phyloP scores from a whole-genome alignment of 768 basidiomycete species.

The Boletellus sp. region DNA sequence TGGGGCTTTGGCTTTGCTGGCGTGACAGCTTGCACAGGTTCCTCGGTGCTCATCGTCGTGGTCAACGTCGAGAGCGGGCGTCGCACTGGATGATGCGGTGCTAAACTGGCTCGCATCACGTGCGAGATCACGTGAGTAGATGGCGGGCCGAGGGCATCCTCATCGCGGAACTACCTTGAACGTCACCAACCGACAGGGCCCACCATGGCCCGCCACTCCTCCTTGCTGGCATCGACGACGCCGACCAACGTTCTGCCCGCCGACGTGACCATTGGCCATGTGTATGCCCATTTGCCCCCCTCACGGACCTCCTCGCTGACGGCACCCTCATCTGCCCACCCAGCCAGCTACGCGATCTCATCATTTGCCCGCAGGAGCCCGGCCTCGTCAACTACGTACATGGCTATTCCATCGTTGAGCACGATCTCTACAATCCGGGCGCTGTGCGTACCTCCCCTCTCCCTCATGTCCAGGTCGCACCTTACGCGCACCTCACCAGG shows the following conservation, averaged over 20 bases:
- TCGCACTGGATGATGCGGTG: background rate
- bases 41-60: slow-evolving; percentile 32
- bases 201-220: slow-evolving; percentile 46
- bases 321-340: slow-evolving; percentile 1
- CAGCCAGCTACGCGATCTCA: slow-evolving; percentile 76
- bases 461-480: slow-evolving; percentile 14
- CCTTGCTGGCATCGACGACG: slow-evolving; percentile 40
- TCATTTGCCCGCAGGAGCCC: slow-evolving; percentile 66
- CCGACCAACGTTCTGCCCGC: slow-evolving; percentile 43
- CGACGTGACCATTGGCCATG: slow-evolving; percentile 55
- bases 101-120: slow-evolving; percentile 12
- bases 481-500: slow-evolving; percentile 29
- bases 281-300: slow-evolving; percentile 41
- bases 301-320: background rate
- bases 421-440: slow-evolving; percentile 48
- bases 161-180: background rate
- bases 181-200: slow-evolving; percentile 10
- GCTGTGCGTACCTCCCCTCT: slow-evolving; percentile 36
- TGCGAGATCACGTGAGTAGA: slow-evolving; percentile 19
- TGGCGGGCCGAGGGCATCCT: slow-evolving; percentile 15
- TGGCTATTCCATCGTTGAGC: slow-evolving; percentile 52
- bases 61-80: slow-evolving; percentile 1
- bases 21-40: slow-evolving; percentile 14
- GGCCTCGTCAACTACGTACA: slow-evolving; percentile 66
- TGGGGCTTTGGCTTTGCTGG: slow-evolving; percentile 24